Conservation (phyloP, 192 early-diverging fungal species). For the Entomortierella chlamydospora region DNA sequence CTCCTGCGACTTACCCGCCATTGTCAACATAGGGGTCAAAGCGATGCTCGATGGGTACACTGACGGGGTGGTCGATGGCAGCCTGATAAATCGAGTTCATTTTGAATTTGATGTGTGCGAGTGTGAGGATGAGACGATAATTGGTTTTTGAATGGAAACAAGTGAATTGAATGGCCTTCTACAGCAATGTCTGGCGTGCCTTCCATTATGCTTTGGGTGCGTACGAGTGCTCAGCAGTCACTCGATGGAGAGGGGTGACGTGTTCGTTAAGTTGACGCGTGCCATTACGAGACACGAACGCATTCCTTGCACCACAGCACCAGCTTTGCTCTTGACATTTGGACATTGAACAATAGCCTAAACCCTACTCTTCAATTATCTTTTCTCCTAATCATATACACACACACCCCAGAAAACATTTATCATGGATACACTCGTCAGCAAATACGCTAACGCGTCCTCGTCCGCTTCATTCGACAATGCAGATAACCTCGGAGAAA, state of each 20-base stretch:
- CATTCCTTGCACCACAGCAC: slow-evolving; percentile 1
- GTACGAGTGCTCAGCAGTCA: slow-evolving; percentile 44
- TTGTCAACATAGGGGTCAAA: slow-evolving; percentile 96
- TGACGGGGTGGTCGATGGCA: slow-evolving; percentile 54
- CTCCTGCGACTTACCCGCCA: slow-evolving; percentile 75
- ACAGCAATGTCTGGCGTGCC: not conserved
- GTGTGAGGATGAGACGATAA: not conserved
- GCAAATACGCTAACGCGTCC: slow-evolving; percentile 46
- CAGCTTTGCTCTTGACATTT: too few relatives aligned
- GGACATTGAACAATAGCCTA: too few relatives aligned
- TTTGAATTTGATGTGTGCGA: not conserved
- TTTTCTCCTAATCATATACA: too few relatives aligned
- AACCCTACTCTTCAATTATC: too few relatives aligned
- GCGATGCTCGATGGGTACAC: slow-evolving; percentile 61
- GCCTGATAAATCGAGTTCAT: slow-evolving; percentile 52
- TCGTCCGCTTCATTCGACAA: slow-evolving; percentile 33
- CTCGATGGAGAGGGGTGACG: slow-evolving; percentile 18
- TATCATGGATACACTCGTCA: slow-evolving; percentile 54
- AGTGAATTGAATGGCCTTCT: not conserved
- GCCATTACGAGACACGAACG: slow-evolving; percentile 3
- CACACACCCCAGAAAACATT: not conserved
- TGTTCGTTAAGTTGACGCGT: slow-evolving; percentile 21
- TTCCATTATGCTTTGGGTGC: not conserved
- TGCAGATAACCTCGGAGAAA: slow-evolving; percentile 27
- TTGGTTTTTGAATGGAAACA: not conserved